Percentiles rank a stretch among this genome's conserved stretches.
phyloP scores from a whole-genome alignment of 768 basidiomycete species.

The Lentinus brumalis region DNA sequence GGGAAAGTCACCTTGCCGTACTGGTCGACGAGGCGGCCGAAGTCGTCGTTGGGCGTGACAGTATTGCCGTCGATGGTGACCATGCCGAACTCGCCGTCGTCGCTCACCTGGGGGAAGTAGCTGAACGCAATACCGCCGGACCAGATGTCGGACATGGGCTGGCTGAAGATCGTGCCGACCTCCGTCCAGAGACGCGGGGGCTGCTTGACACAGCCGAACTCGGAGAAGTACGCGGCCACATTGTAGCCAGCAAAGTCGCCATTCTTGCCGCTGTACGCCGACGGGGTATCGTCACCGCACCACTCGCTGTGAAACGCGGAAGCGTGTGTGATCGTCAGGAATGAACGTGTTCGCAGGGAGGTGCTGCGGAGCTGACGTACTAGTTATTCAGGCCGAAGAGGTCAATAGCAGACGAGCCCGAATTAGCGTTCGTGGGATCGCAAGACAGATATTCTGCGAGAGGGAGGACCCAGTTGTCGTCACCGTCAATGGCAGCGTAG shows the following conservation, averaged over 20 bases:
- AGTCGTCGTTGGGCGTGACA: slow-evolving; percentile 72
- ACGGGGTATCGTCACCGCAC: slow-evolving; percentile 69
- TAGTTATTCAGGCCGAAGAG: slow-evolving; percentile 88
- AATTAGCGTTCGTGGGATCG: slow-evolving; percentile 54
- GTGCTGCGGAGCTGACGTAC: slow-evolving; percentile 44
- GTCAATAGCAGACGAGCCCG: slow-evolving; percentile 70
- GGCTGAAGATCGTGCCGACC: slow-evolving; percentile 67
- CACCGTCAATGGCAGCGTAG: slow-evolving; percentile 84
- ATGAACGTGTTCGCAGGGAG: background rate
- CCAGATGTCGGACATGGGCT: slow-evolving; percentile 76
- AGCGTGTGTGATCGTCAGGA: slow-evolving; percentile 1
- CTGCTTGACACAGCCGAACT: slow-evolving; percentile 73
- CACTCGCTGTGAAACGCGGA: slow-evolving; percentile 57
- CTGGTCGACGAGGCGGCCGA: slow-evolving; percentile 60
- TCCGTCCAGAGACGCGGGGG: slow-evolving; percentile 81
- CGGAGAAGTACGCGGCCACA: slow-evolving; percentile 87
- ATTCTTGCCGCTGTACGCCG: slow-evolving; percentile 57
- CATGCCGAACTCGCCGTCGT: slow-evolving; percentile 80
- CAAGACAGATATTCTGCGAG: slow-evolving; percentile 83
- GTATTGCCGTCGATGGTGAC: slow-evolving; percentile 74
- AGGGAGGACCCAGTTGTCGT: slow-evolving; percentile 57
- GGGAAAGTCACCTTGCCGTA: slow-evolving; percentile 59
- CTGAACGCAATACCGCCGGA: slow-evolving; percentile 89
- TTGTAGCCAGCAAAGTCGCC: slow-evolving; percentile 64
- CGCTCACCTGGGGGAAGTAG: slow-evolving; percentile 83